Conservation (phyloP, 2,329 filamentous ascomycete genomes). For the Hypoxylon sp. region DNA sequence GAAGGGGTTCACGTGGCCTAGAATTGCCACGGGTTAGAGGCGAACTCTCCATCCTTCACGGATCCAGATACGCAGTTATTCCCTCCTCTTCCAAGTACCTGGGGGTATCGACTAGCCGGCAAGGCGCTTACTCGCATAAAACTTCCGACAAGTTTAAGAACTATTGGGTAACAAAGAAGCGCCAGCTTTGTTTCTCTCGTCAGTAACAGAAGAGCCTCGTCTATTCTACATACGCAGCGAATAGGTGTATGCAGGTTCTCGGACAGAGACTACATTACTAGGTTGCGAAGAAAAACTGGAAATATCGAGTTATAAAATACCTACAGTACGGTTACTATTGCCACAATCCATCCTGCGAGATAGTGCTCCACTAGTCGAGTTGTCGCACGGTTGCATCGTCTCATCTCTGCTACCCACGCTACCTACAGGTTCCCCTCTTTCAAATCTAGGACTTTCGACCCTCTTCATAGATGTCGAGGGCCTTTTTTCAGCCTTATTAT, state of each 20-base stretch:
- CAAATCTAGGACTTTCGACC: slow-evolving; percentile 41
- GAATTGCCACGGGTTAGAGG: slow-evolving; percentile 24
- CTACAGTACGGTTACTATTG: slow-evolving; percentile 25
- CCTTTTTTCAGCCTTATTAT: slow-evolving; percentile 42
- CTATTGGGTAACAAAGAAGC: slow-evolving; percentile 24
- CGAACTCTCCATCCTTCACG: slow-evolving; percentile 18
- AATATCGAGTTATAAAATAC: slow-evolving; percentile 30
- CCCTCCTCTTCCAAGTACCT: slow-evolving; percentile 19
- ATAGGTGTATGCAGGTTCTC: slow-evolving; percentile 13
- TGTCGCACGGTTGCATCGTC: slow-evolving; percentile 39
- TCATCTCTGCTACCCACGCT: slow-evolving; percentile 33
- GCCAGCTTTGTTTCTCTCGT: slow-evolving; percentile 15
- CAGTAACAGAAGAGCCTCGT: slow-evolving; percentile 7
- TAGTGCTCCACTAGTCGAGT: slow-evolving; percentile 31
- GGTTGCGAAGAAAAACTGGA: not conserved
- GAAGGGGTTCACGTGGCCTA: slow-evolving; percentile 29
- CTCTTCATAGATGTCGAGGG: slow-evolving; percentile 20
- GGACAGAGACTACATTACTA: not conserved
- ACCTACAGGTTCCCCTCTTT: slow-evolving; percentile 37
- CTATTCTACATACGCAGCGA: slow-evolving; percentile 12
- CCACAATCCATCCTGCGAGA: slow-evolving; percentile 31
- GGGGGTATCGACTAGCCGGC: slow-evolving; percentile 22
- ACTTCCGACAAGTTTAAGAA: slow-evolving; percentile 16
- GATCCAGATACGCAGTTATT: slow-evolving; percentile 32
- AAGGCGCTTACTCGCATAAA: slow-evolving; percentile 42